Evolutionary conservation across 2,329 filamentous ascomycete species (phyloP).

Genomic region (Plectosphaerella plurivora): DNA sequence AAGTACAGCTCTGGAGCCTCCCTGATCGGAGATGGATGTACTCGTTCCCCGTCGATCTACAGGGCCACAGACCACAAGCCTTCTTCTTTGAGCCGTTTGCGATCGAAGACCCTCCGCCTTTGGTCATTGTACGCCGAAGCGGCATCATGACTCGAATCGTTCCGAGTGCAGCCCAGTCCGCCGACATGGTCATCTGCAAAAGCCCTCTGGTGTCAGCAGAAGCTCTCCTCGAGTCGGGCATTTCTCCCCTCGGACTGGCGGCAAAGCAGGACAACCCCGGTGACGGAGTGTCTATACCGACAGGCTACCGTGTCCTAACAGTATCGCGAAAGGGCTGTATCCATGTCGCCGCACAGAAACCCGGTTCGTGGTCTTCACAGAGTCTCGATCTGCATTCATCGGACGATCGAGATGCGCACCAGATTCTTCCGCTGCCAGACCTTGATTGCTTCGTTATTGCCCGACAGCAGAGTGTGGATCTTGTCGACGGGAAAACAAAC

Average conservation of each 20-base stretch:
- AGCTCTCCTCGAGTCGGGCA: constrained; percentile 40
- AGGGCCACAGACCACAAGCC: constrained; percentile 54
- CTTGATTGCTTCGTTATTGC: constrained; percentile 59
- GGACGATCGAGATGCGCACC: constrained; percentile 42
- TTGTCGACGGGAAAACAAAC: constrained; percentile 40
- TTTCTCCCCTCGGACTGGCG: constrained; percentile 9
- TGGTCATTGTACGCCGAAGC: constrained; percentile 61
- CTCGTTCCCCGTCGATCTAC: constrained; percentile 49
- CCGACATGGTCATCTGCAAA: constrained; percentile 44
- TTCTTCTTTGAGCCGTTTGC: constrained; percentile 54
- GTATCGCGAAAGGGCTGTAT: constrained; percentile 46
- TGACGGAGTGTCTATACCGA: neutral
- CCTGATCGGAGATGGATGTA: constrained; percentile 51
- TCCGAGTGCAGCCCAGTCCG: constrained; percentile 35
- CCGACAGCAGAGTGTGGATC: constrained; percentile 53
- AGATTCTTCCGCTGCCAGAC: constrained; percentile 54
- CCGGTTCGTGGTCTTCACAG: constrained; percentile 31
- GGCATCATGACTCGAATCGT: constrained; percentile 58
- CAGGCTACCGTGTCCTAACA: constrained; percentile 32
- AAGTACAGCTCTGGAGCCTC: constrained; percentile 61
- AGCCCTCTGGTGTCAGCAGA: constrained; percentile 47
- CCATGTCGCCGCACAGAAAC: constrained; percentile 35
- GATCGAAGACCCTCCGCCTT: constrained; percentile 23
- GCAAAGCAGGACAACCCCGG: neutral
- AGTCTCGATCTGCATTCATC: constrained; percentile 35